phyloP scores from a whole-genome alignment of 1,139 yeast species.

The Spencermartinsiella ligniputridi region DNA sequence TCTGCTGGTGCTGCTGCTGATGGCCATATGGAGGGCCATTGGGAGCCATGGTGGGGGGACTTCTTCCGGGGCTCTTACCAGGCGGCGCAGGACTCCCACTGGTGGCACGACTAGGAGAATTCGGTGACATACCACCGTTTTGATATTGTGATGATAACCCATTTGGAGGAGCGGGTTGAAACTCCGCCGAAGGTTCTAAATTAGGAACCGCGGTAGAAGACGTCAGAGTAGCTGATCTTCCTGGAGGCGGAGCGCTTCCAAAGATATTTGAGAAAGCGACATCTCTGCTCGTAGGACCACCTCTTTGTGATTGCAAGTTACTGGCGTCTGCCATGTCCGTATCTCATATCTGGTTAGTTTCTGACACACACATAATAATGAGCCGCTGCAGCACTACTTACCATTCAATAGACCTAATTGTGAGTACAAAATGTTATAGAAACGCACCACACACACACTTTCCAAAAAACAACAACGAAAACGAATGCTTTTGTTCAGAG shows the following conservation, averaged over 20 bases:
- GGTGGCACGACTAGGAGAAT: slow-evolving; percentile 2
- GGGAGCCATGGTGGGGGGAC: too few species aligned
- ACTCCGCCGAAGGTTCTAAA: neutral
- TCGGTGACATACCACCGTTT: neutral
- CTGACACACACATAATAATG: too few species aligned
- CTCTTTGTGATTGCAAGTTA: slow-evolving; percentile 15
- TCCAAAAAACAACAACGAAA: too few species aligned
- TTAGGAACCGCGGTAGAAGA: slow-evolving; percentile 4
- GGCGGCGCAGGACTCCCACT: too few species aligned
- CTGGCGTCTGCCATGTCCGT: slow-evolving; percentile 8
- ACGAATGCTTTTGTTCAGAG: too few species aligned
- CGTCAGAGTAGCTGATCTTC: slow-evolving; percentile 22
- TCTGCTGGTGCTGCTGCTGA: neutral
- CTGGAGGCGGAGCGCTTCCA: slow-evolving; percentile 37
- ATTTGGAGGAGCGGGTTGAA: too few species aligned
- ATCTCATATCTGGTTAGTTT: neutral
- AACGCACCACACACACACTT: too few species aligned
- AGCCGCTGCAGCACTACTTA: too few species aligned
- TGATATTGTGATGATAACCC: too few species aligned
- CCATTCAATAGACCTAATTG: too few species aligned
- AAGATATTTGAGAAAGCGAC: slow-evolving; percentile 36
- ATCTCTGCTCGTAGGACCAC: slow-evolving; percentile 25
- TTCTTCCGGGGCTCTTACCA: too few species aligned
- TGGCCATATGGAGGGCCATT: neutral
- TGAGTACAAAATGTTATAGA: too few species aligned